Conservation (phyloP, 1,284 basidiomycete species). For the Veloporphyrellus conicus region DNA sequence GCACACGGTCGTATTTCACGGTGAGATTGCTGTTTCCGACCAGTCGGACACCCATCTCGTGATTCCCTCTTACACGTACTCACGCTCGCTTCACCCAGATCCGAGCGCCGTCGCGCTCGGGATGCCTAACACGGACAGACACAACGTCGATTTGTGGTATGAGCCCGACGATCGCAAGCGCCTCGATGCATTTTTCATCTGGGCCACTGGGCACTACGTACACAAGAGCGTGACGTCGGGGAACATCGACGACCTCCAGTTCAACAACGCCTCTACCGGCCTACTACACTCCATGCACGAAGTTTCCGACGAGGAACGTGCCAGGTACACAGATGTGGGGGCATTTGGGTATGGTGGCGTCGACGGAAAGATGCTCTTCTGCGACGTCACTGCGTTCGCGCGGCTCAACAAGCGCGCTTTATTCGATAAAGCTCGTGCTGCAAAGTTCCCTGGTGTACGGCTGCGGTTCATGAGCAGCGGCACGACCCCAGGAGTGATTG, state of each 20-base stretch:
- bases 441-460: slow-evolving; percentile 16
- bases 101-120: neutral
- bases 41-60: neutral
- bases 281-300: slow-evolving; percentile 13
- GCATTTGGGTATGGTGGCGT: slow-evolving; percentile 6
- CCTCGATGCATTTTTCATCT: slow-evolving; percentile 16
- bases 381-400: slow-evolving; percentile 7
- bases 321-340: slow-evolving; percentile 12
- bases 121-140: neutral
- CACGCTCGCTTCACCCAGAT: slow-evolving; percentile 7
- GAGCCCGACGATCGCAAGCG: slow-evolving; percentile 13
- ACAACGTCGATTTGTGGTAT: neutral
- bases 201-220: slow-evolving; percentile 15
- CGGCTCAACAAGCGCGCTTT: slow-evolving; percentile 18
- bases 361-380: slow-evolving; percentile 14
- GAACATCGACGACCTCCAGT: slow-evolving; percentile 24
- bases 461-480: slow-evolving; percentile 24
- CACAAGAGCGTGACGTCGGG: slow-evolving; percentile 19
- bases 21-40: slow-evolving; percentile 3
- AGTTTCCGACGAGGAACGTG: slow-evolving; percentile 18
- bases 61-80: neutral
- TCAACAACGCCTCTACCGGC: slow-evolving; percentile 1
- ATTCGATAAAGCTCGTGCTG: slow-evolving; percentile 18
- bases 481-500: slow-evolving; percentile 11
- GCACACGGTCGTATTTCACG: slow-evolving; percentile 25